Base-by-base conservation (phyloP, 164 flowering plant species). In the Liriodendron chinense region DNA sequence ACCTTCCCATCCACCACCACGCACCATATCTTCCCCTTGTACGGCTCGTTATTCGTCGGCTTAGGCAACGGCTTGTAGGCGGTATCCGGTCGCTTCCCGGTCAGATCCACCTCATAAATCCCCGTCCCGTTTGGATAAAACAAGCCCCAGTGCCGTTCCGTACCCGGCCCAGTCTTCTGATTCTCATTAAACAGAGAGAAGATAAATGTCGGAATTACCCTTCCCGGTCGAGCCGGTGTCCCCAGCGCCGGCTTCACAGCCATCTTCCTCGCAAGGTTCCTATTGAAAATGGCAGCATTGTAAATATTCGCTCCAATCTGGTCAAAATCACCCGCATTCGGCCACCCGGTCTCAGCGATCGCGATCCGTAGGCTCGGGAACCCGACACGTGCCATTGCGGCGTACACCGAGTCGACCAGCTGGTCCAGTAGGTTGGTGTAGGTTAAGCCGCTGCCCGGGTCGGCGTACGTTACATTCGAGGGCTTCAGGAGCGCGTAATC, bases 331-430 rank as follows among this genome's bases (percentile, higher is more conserved):
- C 98, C 97, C 18, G 68, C 84, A 22, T 82, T 88, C 47, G 99
- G 98, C 98, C 98, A 96, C 1, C 98, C 99, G 3, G 99, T 96
- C 74, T 96, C 97, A 1, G 97, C 83, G 20, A 96, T 82, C 16
- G 75, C 85, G 0, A 94, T 18, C 68, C 88, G 86, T 9, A 90
- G 70, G n/a, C 78, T 68, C 18, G 84, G 78, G 72, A 75, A 90
- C 22, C 98, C 98, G 61, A 91, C 76, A 10, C 80, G 82, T 20
- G 72, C 64, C 94, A 92, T 90, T 5, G 98, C 98, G 80, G 83
- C 88, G 74, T 76, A 24, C 0, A 89, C 84, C 3, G 98, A 84
- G 82, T 96, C 99, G 5, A 96, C 78, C 92, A 90, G 87, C 65
- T 96, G 99, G 71, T 94, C 97, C 9, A 94, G 86, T n/a, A 94